Base-by-base conservation (phyloP, 2,329 filamentous ascomycete genomes). In the Xylaria sp. region DNA sequence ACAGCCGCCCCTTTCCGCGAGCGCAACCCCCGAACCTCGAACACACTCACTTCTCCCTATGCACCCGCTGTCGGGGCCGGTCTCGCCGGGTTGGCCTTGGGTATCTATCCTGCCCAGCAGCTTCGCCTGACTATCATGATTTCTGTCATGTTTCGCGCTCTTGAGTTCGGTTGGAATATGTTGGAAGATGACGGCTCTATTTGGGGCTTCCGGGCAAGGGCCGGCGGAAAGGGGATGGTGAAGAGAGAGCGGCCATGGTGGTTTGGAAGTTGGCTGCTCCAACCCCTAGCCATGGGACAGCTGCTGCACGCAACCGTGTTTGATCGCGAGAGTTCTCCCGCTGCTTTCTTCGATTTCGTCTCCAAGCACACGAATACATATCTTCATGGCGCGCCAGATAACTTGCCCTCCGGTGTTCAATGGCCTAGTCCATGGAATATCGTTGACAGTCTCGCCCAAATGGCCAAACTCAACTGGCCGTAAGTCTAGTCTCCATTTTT, bases 1-100 rank as follows among this genome's bases (percentile, higher is more conserved):
- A 88, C 93, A 65, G 93, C 94, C 1, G 87, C 88, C 63, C 91
- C 93, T 0, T 97, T 98, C 80, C 88, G 94, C 15, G 84, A 86
- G 66, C 91, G 95, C 63, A 97, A 98, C 76, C 94, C 94, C 0
- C 88, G 88, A 20, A 88, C 94, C 13, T 87, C 92, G 0, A 85
- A 84, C 23, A 88, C 92, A 0, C 84, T 99, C 66, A 97, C 94
- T 0, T 97, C 93, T 1, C 86, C 87, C 10, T 92, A 94, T 77
- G 92, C 95, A 0, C 95, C 95, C 0, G 94, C 94, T 1, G 86
- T 97, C n/a, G 96, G 95, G 11, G 94, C 95, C 6, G 94, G 93
- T 74, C 80, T 97, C 57, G 93, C 95, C 0, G 95, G 95, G 3
- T 86, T 97, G 59, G 91, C 93, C 59, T 84, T 98, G 20, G 93